A percentile compares a stretch with the other conserved stretches of the same genome.
Conservation (phyloP, 495 filamentous ascomycete species). For the Corynascus novoguineensis region DNA sequence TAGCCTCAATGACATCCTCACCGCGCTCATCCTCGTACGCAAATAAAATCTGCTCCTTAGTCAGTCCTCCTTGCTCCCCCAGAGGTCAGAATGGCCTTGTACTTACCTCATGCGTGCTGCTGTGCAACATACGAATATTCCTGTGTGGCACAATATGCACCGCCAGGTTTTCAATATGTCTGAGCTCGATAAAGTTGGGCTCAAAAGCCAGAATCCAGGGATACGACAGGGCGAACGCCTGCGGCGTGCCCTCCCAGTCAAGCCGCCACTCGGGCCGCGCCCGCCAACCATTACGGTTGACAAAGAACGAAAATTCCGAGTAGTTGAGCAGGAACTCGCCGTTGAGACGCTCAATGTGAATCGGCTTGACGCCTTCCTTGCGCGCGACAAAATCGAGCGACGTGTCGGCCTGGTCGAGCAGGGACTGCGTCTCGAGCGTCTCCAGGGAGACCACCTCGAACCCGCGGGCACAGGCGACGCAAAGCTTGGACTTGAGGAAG, state of each 20-base stretch:
- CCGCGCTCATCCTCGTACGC: constrained; percentile 96
- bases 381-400: constrained; percentile 93
- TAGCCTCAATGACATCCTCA: constrained; percentile 86
- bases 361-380: constrained; percentile 90
- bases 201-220: constrained; percentile 98
- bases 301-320: constrained; percentile 96
- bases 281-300: constrained; percentile 97
- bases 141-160: constrained; percentile 92
- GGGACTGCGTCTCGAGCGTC: constrained; percentile 92
- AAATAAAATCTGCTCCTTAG: constrained; percentile 66
- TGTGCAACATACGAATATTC: constrained; percentile 96
- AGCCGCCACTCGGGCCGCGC: constrained; percentile 94
- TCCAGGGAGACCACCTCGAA: constrained; percentile 98
- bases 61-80: neutral
- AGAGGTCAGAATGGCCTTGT: no score
- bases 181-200: constrained; percentile 95
- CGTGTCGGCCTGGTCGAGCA: constrained; percentile 97
- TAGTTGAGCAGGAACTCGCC: constrained; percentile 98
- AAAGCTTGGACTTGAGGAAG: constrained; percentile 93
- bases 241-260: constrained; percentile 91
- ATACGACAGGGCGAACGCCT: constrained; percentile 84
- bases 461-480: constrained; percentile 88
- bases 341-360: constrained; percentile 93
- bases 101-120: constrained; percentile 88
- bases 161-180: constrained; percentile 86